These are phyloP conservation scores for Ceratocystis cubensis DNA, from an alignment of 2,329 filamentous ascomycete genomes.

Conservation along the genomic window DNA sequence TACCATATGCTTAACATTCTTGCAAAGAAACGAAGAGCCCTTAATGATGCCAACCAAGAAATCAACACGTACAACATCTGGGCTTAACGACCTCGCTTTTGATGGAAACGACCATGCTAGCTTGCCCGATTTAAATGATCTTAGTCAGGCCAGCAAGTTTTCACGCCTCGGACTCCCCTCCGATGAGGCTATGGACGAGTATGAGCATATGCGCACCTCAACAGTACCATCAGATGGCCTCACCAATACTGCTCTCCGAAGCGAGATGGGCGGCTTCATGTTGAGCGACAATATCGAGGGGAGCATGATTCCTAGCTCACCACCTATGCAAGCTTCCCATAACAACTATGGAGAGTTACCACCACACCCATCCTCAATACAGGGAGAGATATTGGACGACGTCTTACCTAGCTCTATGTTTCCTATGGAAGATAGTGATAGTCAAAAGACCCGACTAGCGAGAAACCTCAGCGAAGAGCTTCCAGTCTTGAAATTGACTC, in stretches of 20 bases:
- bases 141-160: neutral
- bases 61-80: neutral
- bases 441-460: slow-evolving; percentile 15
- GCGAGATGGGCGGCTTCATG: slow-evolving; percentile 14
- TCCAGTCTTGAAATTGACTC: neutral
- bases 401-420: slow-evolving; percentile 19
- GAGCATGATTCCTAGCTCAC: neutral
- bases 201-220: slow-evolving; percentile 18
- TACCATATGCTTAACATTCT: neutral
- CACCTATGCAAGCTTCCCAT: neutral
- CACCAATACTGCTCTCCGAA: neutral
- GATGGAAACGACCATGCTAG: neutral
- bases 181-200: slow-evolving; percentile 17
- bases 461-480: slow-evolving; percentile 3
- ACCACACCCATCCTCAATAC: slow-evolving; percentile 8
- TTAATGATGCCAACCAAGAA: neutral
- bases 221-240: slow-evolving; percentile 13
- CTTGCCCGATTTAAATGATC: slow-evolving; percentile 2
- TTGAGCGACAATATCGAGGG: slow-evolving; percentile 4
- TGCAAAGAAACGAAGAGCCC: neutral
- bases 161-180: slow-evolving; percentile 16
- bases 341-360: neutral
- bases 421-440: slow-evolving; percentile 15
- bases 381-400: slow-evolving; percentile 15
- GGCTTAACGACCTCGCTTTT: neutral